Evolutionary conservation across 495 filamentous ascomycete genomes (phyloP).

Genomic region (Elaphomyces granulatus): DNA sequence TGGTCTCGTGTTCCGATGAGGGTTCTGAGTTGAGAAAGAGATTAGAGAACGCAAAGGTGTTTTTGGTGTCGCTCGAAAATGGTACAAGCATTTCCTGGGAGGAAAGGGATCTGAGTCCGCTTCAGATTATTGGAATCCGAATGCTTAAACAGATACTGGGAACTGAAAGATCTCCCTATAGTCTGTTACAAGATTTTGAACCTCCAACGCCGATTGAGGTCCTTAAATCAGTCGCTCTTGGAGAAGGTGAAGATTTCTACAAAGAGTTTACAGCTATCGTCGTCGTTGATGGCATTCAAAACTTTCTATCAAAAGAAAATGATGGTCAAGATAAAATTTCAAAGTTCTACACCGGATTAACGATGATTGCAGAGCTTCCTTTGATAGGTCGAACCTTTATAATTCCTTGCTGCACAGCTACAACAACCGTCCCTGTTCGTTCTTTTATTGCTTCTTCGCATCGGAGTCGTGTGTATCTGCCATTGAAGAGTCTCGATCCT

Average conservation of each 20-base stretch:
- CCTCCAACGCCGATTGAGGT: background rate
- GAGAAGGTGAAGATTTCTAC: background rate
- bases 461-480: background rate
- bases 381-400: background rate
- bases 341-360: too few relatives aligned
- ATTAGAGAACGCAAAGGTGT: background rate
- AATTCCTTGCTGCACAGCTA: background rate
- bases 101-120: background rate
- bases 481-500: background rate
- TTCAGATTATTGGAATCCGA: background rate
- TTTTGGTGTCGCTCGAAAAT: background rate
- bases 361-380: background rate
- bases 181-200: background rate
- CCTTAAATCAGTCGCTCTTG: background rate
- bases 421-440: background rate
- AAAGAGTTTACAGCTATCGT: background rate
- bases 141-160: background rate
- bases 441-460: background rate
- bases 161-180: background rate
- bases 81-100: background rate
- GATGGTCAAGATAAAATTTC: background rate
- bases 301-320: background rate
- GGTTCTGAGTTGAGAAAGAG: background rate
- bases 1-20: background rate
- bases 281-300: background rate